Evolutionary conservation across 352 stramenopile species (phyloP), one percentile per base, ranked within the genome.

Genomic region (Globisporangium uncinulatum): DNA sequence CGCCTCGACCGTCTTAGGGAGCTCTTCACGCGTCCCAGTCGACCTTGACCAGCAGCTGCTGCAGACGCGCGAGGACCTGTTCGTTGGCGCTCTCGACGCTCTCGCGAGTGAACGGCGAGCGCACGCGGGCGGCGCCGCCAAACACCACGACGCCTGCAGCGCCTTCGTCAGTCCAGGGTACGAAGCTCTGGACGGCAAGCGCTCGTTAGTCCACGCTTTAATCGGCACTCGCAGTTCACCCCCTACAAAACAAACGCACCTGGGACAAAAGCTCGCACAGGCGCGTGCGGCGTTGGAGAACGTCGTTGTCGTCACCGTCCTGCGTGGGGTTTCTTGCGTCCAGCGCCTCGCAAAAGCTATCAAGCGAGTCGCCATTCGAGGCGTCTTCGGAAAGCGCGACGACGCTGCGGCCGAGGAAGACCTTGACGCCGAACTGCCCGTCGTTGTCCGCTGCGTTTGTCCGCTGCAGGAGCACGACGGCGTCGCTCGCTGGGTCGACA

Each of bases 401-500:
- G n/a, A 61, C 56, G 31, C 47, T 51, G 47, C 56, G 56, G 1
- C 56, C 46, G 46, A 61, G 32, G 13, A 61, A 24, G 37, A 61
- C 37, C 37, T 61, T 55, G 5, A 61, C 47, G 29, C 56, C 41
- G 46, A 46, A 59, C 8, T 43, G 8, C 19, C 11, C 45, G 13
- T 39, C 15, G 4, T 31, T 50, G 43, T 63, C 21, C 56, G 29
- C 39, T 74, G 51, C 9, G 10, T 43, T 37, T 52, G 52, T 36
- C 61, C 36, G 32, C 21, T 51, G 61, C 39, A 85, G 29, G 29
- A 89, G 56, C 45, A 69, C 77, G 31, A 86, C 73, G 56, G 79
- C 62, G 53, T 73, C 71, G 37, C 60, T 86, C 57, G 81, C 73
- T 1, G 77, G 77, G 57, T 89, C 76, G 43, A 87, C 69, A 48